These are phyloP conservation scores for Quercus parvula DNA, from an alignment of 306 rosid genomes.

Conservation along the genomic window DNA sequence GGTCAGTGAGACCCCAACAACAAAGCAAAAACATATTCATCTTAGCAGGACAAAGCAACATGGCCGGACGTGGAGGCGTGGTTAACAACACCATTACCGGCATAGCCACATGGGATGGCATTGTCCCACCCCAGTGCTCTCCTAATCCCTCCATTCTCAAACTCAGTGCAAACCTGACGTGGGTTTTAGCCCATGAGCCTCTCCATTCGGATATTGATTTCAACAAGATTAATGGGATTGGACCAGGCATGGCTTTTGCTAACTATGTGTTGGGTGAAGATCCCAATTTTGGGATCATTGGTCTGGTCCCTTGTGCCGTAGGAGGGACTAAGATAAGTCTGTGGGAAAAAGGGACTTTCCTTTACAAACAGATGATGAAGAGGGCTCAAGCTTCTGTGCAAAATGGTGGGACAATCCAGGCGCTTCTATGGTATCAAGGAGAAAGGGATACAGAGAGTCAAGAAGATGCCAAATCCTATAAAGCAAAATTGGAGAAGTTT, in stretches of 20 bases:
- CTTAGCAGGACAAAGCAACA: slow-evolving; percentile 97
- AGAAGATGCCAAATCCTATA: slow-evolving; percentile 46
- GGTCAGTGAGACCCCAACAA: not conserved
- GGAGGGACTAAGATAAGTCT: slow-evolving; percentile 42
- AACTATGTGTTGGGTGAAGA: slow-evolving; percentile 23
- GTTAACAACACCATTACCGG: slow-evolving; percentile 1
- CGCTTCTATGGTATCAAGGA: slow-evolving; percentile 81
- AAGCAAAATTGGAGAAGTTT: slow-evolving; percentile 37
- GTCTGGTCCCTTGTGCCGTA: slow-evolving; percentile 54
- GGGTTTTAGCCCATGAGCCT: slow-evolving; percentile 77
- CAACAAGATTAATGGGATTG: slow-evolving; percentile 31
- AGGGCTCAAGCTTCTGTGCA: slow-evolving; percentile 47
- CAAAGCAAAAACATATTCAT: slow-evolving; percentile 43
- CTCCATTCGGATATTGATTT: slow-evolving; percentile 55
- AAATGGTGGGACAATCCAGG: slow-evolving; percentile 39
- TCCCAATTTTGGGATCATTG: slow-evolving; percentile 24
- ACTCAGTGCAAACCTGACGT: slow-evolving; percentile 42
- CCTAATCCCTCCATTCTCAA: slow-evolving; percentile 42
- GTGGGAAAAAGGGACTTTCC: slow-evolving; percentile 42
- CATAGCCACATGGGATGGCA: slow-evolving; percentile 53
- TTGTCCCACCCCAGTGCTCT: slow-evolving; percentile 45
- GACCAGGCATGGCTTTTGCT: slow-evolving; percentile 45
- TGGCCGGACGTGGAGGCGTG: slow-evolving; percentile 92
- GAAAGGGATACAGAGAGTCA: slow-evolving; percentile 51
- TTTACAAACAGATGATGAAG: slow-evolving; percentile 50